Base-by-base conservation (phyloP, 805 yeast species). In the Saturnispora quitensis region DNA sequence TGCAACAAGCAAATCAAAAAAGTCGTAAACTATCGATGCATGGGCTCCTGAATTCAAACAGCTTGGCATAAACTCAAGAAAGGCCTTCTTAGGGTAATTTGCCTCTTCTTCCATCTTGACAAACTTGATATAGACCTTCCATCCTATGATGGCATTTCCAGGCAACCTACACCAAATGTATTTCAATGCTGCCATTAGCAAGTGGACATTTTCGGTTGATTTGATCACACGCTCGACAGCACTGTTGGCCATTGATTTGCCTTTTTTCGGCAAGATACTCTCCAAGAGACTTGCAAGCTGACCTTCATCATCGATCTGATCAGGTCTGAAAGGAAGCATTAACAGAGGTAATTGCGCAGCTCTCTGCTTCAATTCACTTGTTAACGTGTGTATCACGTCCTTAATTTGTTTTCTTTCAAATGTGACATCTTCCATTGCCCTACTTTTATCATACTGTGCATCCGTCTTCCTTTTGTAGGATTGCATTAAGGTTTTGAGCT, bases 151-250 rank as follows among this genome's bases (percentile, higher is more conserved):
- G 57, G 89, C 88, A 54, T 79, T 77, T 51, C 82, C 84, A 8
- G 91, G 91, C 20, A 90, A 67, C 53, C 97, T 73, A 54, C 90
- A 79, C 97, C 97, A 89, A 45, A 88, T 72, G 68, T 86, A 89
- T 63, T 88, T 89, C 53, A 89, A 70, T 1, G 84, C 84, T 52
- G 88, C 77, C 36, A 86, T 80, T 40, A 89, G 68, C 1, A 90
- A 84, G 64, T 78, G 82, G 51, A 81, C 88, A 57, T 86, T 89
- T 10, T 49, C 43, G 0, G 82, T 74, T 47, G 70, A 60, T 46
- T 72, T 64, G 5, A 86, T 71, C 2, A 75, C 70, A 27, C 70
- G 65, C 38, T 71, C 68, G 40, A 80, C 56, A 1, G 57, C 61
- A 5, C 68, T 67, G 7, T 73, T 72, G 2, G 73, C 61, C 24